A percentile compares a stretch with the other conserved stretches of the same genome.
Conservation (phyloP, 306 rosid genomes). For the Inga oerstediana region DNA sequence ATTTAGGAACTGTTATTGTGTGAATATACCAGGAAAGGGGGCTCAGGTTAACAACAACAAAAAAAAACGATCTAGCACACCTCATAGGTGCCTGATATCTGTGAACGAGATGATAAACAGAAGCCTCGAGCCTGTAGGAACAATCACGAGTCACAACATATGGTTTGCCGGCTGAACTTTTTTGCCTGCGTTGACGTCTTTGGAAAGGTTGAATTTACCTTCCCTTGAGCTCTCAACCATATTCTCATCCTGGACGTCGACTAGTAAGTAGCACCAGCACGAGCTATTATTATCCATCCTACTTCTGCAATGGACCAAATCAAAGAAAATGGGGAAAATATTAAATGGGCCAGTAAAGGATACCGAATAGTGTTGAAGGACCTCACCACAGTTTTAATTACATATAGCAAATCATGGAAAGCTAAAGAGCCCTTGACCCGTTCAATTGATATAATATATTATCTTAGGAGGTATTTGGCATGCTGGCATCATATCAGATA, state of each 20-base stretch:
- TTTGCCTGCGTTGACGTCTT: not conserved
- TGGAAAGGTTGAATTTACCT: conserved; percentile 17
- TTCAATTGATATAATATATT: not conserved
- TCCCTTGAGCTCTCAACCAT: conserved; percentile 15
- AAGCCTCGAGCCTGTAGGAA: not conserved
- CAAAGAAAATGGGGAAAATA: conserved; percentile 7
- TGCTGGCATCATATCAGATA: conserved; percentile 8
- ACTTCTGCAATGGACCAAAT: conserved; percentile 39
- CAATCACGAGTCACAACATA: not conserved
- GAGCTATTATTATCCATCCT: conserved; percentile 18
- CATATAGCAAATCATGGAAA: conserved; percentile 19
- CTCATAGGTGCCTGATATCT: not conserved
- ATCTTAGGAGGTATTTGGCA: not conserved
- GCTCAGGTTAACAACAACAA: conserved; percentile 23
- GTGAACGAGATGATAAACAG: not conserved
- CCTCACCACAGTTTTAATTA: not conserved
- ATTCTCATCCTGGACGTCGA: conserved; percentile 26
- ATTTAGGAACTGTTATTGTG: conserved; percentile 6
- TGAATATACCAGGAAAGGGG: conserved; percentile 12
- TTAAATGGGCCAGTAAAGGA: conserved; percentile 12
- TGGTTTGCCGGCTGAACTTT: not conserved
- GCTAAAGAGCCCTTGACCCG: not conserved
- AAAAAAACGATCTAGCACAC: conserved; percentile 33
- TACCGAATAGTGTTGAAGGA: conserved; percentile 19
- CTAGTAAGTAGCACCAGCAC: conserved; percentile 12